Evolutionary conservation across 305 asterid genomes (phyloP).

Genomic region (Solanum hybrid): DNA sequence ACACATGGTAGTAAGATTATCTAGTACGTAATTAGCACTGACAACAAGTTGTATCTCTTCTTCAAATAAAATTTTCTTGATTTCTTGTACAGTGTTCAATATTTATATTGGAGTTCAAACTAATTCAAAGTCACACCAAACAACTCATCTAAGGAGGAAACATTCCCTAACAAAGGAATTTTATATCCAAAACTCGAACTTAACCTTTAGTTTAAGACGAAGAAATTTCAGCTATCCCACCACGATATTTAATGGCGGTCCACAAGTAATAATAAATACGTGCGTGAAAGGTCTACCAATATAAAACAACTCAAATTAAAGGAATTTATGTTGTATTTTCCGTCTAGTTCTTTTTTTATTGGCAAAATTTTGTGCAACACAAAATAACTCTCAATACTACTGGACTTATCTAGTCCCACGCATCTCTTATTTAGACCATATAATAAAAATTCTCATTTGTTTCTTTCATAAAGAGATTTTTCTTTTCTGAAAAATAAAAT

Average conservation of each 20-base stretch:
- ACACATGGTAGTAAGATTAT: background rate
- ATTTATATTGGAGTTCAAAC: background rate
- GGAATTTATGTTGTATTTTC: background rate
- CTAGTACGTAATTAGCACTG: background rate
- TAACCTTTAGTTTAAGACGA: too few relatives aligned
- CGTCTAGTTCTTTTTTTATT: background rate
- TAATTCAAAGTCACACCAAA: background rate
- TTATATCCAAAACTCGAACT: background rate
- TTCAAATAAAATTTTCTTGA: too few relatives aligned
- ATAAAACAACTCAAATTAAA: background rate
- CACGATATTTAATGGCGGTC: background rate
- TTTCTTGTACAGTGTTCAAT: background rate
- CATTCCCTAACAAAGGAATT: background rate
- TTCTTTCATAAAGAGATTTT: background rate
- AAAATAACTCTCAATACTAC: background rate
- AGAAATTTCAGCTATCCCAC: background rate
- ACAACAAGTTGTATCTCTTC: background rate
- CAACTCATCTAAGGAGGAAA: too few relatives aligned
- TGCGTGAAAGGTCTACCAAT: background rate
- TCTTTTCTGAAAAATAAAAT: background rate
- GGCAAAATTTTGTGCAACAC: background rate
- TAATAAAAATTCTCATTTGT: background rate
- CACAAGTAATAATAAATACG: background rate
- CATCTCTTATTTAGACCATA: background rate
- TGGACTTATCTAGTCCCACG: conserved; percentile 9